Evolutionary conservation across 345 rosid species (phyloP).

Genomic region (Brassica incana): DNA sequence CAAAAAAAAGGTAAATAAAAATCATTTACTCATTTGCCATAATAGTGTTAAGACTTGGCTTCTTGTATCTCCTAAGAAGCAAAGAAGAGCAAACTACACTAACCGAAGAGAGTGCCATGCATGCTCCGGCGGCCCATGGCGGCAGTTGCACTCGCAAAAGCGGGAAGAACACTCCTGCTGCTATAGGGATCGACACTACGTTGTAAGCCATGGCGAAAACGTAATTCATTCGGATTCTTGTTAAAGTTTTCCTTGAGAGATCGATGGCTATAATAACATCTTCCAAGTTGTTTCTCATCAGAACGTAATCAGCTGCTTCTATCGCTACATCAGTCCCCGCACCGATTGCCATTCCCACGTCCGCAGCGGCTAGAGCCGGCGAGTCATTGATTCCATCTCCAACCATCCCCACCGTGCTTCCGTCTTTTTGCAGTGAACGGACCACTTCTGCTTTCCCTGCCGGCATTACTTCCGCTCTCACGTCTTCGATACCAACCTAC

Average conservation of each 20-base stretch:
- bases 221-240: conserved; percentile 76
- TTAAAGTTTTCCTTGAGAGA: conserved; percentile 77
- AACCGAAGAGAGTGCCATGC: conserved; percentile 96
- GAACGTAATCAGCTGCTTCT: conserved; percentile 94
- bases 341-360: conserved; percentile 83
- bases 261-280: conserved; percentile 95
- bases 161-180: conserved; percentile 87
- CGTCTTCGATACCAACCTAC: conserved; percentile 81
- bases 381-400: conserved; percentile 99
- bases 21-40: conserved; percentile 38
- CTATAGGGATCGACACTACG: conserved; percentile 74
- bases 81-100: conserved; percentile 98
- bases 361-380: conserved; percentile 95
- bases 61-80: conserved; percentile 81
- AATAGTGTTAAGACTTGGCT: conserved; percentile 86
- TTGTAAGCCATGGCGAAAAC: conserved; percentile 95
- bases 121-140: conserved; percentile 96
- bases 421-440: conserved; percentile 70
- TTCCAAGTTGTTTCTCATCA: conserved; percentile 94
- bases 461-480: conserved; percentile 96
- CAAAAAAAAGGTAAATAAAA: conserved; percentile 14
- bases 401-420: conserved; percentile 93
- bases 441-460: conserved; percentile 93
- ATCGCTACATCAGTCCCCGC: conserved; percentile 58
- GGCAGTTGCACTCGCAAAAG: conserved; percentile 63